These are phyloP conservation scores for Ampelocalamus luodianensis DNA, from an alignment of 176 grass and related monocot genomes.

Conservation along the genomic window DNA sequence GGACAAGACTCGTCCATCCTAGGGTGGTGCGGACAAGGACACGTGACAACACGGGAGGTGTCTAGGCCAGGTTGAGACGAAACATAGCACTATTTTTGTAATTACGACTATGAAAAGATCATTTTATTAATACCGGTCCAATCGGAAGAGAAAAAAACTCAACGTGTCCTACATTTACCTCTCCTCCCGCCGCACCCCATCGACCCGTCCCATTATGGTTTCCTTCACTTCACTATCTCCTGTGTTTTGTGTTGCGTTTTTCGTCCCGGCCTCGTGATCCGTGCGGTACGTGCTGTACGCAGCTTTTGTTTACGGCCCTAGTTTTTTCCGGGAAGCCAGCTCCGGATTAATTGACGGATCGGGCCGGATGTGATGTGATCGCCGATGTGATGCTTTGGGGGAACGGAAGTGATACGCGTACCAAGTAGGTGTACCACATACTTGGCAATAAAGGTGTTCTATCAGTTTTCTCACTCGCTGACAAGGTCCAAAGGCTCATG, in stretches of 20 bases:
- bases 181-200: neutral
- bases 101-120: no score
- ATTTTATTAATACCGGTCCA: no score
- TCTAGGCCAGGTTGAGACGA: no score
- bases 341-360: neutral
- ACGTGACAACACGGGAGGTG: no score
- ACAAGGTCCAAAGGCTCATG: neutral
- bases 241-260: neutral
- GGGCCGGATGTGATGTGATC: neutral
- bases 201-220: constrained; percentile 30
- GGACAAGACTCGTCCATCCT: no score
- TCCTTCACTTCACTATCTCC: neutral
- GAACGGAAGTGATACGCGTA: neutral
- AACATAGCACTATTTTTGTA: no score
- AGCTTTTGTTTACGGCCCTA: constrained; percentile 14
- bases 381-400: neutral
- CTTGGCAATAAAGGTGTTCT: neutral
- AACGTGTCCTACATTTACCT: no score
- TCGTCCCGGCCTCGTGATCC: constrained; percentile 26
- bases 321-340: neutral
- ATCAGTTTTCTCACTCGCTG: neutral
- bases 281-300: neutral
- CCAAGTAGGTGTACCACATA: neutral
- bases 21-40: no score
- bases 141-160: no score